phyloP scores from a whole-genome alignment of 805 yeast species.

The Pichia insulana region DNA sequence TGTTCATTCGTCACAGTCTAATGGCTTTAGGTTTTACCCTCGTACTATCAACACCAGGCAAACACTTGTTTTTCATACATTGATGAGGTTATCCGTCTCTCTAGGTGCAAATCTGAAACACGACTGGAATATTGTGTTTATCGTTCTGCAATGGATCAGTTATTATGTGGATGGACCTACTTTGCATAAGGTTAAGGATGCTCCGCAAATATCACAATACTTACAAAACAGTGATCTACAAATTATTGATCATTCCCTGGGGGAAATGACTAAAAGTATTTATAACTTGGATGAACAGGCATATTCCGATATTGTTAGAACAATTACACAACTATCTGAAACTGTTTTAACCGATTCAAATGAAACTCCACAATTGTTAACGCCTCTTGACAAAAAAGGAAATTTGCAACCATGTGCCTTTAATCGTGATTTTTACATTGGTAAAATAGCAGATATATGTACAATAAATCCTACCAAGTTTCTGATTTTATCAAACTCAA shows the following conservation, averaged over 20 bases:
- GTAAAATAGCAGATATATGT: conserved; percentile 44
- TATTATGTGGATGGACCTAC: conserved; percentile 60
- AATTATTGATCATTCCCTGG: conserved; percentile 46
- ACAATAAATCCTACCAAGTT: conserved; percentile 45
- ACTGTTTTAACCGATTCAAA: conserved; percentile 12
- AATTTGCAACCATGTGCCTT: conserved; percentile 36
- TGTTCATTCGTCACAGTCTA: neutral
- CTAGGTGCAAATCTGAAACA: conserved; percentile 64
- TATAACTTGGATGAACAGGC: conserved; percentile 44
- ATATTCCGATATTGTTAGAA: conserved; percentile 37
- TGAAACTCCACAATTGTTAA: conserved; percentile 9
- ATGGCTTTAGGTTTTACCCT: conserved; percentile 23
- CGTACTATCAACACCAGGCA: conserved; percentile 57
- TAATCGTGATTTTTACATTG: conserved; percentile 47
- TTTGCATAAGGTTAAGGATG: conserved; percentile 30
- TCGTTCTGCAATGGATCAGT: conserved; percentile 72
- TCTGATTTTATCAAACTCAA: conserved; percentile 31
- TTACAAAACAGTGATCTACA: conserved; percentile 39
- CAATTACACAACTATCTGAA: conserved; percentile 38
- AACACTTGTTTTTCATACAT: conserved; percentile 67
- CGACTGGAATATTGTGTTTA: conserved; percentile 58
- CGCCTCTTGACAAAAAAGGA: conserved; percentile 17
- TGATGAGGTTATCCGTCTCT: conserved; percentile 68
- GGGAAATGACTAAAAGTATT: conserved; percentile 58
- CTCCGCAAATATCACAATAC: conserved; percentile 35